Percentiles rank a stretch among this genome's conserved stretches.
Evolutionary conservation across 2,329 filamentous ascomycete species (phyloP).

Genomic region (Orbilia oligospora): DNA sequence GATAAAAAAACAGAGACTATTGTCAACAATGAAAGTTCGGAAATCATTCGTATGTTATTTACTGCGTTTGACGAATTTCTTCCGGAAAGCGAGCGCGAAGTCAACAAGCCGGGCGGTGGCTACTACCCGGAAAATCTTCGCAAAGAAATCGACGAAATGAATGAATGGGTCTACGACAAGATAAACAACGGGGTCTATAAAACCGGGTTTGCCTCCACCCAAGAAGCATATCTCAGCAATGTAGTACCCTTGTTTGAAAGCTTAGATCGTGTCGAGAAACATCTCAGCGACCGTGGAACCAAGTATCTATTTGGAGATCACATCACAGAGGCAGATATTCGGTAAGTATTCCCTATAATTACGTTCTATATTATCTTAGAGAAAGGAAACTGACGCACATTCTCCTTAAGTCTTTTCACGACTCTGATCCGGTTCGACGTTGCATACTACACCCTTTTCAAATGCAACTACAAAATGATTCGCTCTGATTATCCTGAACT

Average conservation of each 20-base stretch:
- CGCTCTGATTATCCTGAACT: slow-evolving; percentile 76
- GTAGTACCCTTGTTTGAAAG: slow-evolving; percentile 53
- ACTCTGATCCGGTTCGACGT: slow-evolving; percentile 81
- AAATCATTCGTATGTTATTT: slow-evolving; percentile 93
- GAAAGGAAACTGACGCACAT: too few species aligned
- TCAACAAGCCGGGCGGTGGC: slow-evolving; percentile 67
- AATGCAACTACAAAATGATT: slow-evolving; percentile 77
- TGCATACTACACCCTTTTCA: slow-evolving; percentile 90
- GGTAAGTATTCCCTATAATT: slow-evolving; percentile 65
- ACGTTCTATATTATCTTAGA: too few species aligned
- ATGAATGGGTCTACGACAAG: slow-evolving; percentile 67
- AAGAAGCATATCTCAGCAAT: slow-evolving; percentile 79
- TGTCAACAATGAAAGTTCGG: slow-evolving; percentile 91
- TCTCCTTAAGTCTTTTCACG: slow-evolving; percentile 72
- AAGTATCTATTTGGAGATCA: slow-evolving; percentile 82
- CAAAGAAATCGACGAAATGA: slow-evolving; percentile 54
- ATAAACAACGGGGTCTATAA: slow-evolving; percentile 79
- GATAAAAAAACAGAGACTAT: slow-evolving; percentile 82
- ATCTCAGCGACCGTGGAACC: slow-evolving; percentile 68
- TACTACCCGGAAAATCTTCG: slow-evolving; percentile 41
- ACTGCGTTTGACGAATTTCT: slow-evolving; percentile 80
- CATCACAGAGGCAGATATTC: slow-evolving; percentile 85
- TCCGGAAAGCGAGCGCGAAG: slow-evolving; percentile 70
- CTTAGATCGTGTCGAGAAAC: slow-evolving; percentile 48
- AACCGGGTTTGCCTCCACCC: slow-evolving; percentile 83